Evolutionary conservation across 2,329 filamentous ascomycete species (phyloP).

Genomic region (Zalaria sp.): DNA sequence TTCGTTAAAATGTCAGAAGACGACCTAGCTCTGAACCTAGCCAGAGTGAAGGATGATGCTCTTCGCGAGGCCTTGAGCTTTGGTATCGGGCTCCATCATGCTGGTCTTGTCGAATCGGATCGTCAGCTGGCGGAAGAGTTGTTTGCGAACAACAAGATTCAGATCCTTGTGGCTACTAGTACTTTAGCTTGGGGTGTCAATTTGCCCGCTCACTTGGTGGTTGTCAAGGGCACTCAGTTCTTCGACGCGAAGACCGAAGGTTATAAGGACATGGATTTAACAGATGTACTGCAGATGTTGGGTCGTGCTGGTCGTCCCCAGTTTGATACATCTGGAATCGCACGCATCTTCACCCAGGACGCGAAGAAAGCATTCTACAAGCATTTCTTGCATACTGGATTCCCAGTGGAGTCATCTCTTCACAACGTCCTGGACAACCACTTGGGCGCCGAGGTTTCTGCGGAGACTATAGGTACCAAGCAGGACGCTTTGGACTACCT

Average conservation of each 20-base stretch:
- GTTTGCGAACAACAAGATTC: constrained; percentile 95
- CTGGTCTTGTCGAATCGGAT: constrained; percentile 89
- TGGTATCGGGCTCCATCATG: constrained; percentile 92
- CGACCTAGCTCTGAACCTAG: constrained; percentile 75
- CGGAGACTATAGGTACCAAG: constrained; percentile 83
- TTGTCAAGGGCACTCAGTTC: constrained; percentile 96
- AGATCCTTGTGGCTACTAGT: constrained; percentile 88
- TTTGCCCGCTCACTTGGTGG: constrained; percentile 85
- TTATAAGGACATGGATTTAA: constrained; percentile 98
- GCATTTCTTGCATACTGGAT: constrained; percentile 95
- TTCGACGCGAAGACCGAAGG: constrained; percentile 96
- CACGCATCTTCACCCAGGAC: constrained; percentile 93
- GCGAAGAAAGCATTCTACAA: constrained; percentile 99
- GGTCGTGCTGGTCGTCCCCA: constrained; percentile 90
- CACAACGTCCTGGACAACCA: constrained; percentile 97
- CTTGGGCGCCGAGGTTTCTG: constrained; percentile 84
- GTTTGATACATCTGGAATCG: constrained; percentile 91
- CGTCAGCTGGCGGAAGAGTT: constrained; percentile 84
- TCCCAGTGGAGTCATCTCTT: constrained; percentile 90
- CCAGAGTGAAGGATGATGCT: constrained; percentile 82
- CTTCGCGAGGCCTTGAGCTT: constrained; percentile 91
- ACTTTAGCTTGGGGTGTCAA: constrained; percentile 98
- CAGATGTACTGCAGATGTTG: constrained; percentile 95
- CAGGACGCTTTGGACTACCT: constrained; percentile 96
- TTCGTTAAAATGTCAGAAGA: constrained; percentile 94